Evolutionary conservation across 2,329 filamentous ascomycete genomes (phyloP), one percentile per base, ranked within the genome.

Genomic region (Penicillium sp.): DNA sequence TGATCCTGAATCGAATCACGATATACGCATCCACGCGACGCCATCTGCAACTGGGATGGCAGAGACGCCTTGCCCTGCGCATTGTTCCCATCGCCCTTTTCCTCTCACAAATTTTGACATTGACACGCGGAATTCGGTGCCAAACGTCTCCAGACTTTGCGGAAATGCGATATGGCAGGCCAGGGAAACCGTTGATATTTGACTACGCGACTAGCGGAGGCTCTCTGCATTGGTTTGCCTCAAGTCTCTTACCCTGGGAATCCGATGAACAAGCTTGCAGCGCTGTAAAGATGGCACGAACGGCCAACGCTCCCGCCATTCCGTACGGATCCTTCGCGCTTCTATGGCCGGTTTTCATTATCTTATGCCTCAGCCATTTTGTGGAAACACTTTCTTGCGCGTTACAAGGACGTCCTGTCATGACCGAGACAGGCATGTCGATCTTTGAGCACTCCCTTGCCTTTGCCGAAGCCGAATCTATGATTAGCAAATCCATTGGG

Each of bases 361-460:
- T 75, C 4, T 68, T 89, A 9, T 86, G 84, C 61, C 75, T 88
- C 2, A 93, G 91, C 64, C 91, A 96, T 70, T 93, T 98, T 65
- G 78, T 96, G 21, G 95, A 98, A 74, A 95, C 91, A 0, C 77
- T 98, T 10, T 89, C 89, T 4, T 96, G 91, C 72, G 91, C 93
- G 10, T 83, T 98, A 7, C 91, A 96, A 72, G 93, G 93, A 31
- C 86, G 90, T 2, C 84, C 86, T 2, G 84, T 91, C 0, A 85
- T 90, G 61, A 89, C 90, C 0, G 95, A 98, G 75, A 96, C 91
- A 1, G 93, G 92, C 19, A 96, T 98, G 90, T 96, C 93, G 0
- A 84, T 97, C 2, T 96, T 98, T 68, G 95, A 99, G 72, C 93
- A 97, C 70, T 97, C 93, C 0, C 81, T 99, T 9, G 93, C 93